phyloP scores from a whole-genome alignment of 1,284 basidiomycete genomes.

The Hortiboletus rubellus region DNA sequence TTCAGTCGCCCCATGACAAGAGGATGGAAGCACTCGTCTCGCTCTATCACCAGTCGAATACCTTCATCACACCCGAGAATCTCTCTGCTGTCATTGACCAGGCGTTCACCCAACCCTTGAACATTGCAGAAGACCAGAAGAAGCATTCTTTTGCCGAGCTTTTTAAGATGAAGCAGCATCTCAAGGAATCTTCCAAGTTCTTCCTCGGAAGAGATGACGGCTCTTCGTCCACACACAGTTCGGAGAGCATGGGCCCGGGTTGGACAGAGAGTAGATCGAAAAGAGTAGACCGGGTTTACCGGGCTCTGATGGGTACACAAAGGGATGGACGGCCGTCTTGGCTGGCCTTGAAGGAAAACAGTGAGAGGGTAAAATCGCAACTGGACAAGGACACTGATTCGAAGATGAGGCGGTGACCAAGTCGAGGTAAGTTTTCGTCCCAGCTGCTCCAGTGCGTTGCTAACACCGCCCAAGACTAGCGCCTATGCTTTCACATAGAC shows the following conservation, averaged over 20 bases:
- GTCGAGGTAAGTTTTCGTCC: constrained; percentile 31
- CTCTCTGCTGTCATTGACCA: constrained; percentile 62
- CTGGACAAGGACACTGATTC: constrained; percentile 27
- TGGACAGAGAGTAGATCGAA: constrained; percentile 38
- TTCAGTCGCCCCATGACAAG: constrained; percentile 34
- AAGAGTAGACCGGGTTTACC: constrained; percentile 51
- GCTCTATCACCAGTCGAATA: constrained; percentile 68
- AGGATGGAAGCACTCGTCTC: constrained; percentile 71
- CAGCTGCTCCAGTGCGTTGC: neutral
- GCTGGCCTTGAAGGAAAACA: constrained; percentile 55
- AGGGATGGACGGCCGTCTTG: constrained; percentile 49
- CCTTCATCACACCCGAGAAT: constrained; percentile 68
- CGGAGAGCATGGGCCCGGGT: constrained; percentile 30
- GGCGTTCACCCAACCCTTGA: constrained; percentile 45
- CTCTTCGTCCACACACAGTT: neutral
- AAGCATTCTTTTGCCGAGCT: constrained; percentile 26
- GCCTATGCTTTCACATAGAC: too few relatives aligned
- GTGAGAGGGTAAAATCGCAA: constrained; percentile 32
- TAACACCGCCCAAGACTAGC: constrained; percentile 4
- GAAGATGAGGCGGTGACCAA: constrained; percentile 45
- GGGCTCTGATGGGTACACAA: constrained; percentile 59
- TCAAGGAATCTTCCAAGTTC: constrained; percentile 42
- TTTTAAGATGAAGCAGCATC: constrained; percentile 21
- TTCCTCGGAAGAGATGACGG: constrained; percentile 32
- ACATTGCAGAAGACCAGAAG: constrained; percentile 16